A percentile compares a stretch with the other conserved stretches of the same genome.
Evolutionary conservation across 257 asterid genomes (phyloP).

Genomic region (Solanum okadae): DNA sequence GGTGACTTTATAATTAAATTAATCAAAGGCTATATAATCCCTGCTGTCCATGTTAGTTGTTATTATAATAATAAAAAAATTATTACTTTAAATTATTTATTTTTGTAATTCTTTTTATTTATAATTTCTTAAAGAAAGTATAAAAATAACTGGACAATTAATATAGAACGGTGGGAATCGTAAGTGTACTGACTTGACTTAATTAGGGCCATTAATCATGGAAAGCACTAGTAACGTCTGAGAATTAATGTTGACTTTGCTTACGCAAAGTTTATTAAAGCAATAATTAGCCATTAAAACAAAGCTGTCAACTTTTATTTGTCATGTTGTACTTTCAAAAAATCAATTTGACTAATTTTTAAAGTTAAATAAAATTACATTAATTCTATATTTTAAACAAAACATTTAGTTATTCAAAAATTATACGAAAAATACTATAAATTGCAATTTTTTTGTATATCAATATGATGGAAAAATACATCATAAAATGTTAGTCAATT

Average conservation of each 20-base stretch:
- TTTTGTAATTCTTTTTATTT: too few species aligned
- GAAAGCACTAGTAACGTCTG: background rate
- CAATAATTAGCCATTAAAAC: background rate
- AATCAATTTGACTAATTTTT: too few species aligned
- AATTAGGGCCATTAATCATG: background rate
- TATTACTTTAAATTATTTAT: background rate
- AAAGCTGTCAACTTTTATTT: too few species aligned
- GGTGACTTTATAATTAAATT: background rate
- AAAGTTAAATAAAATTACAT: too few species aligned
- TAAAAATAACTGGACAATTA: background rate
- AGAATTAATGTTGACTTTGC: background rate
- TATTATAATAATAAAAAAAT: background rate
- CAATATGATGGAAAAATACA: too few species aligned
- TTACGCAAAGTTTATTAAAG: background rate
- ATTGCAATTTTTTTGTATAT: too few species aligned
- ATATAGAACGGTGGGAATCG: accelerated
- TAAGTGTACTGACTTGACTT: background rate
- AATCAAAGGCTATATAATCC: background rate
- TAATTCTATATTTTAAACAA: too few species aligned
- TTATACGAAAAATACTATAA: too few species aligned
- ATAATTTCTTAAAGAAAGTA: too few species aligned
- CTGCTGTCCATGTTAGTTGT: background rate
- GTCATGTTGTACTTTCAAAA: too few species aligned
- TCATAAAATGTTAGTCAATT: too few species aligned
- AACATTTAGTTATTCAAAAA: too few species aligned